Percentiles rank a stretch among this genome's conserved stretches.
These are phyloP conservation scores for Clausena lansium DNA, from an alignment of 345 rosid genomes.

Conservation along the genomic window DNA sequence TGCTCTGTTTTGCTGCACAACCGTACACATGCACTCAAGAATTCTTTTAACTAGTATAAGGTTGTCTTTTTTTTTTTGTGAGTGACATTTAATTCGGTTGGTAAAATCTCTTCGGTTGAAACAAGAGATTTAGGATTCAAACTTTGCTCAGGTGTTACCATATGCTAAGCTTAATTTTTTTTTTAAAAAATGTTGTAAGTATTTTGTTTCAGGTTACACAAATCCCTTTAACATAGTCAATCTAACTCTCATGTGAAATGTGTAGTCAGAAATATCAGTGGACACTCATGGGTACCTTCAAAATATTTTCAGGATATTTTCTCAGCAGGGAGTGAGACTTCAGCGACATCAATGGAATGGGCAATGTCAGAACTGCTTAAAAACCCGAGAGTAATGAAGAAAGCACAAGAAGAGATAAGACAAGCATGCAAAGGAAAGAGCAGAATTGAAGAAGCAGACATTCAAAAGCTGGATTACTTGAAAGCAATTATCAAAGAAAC, in stretches of 20 bases:
- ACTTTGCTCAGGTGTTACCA: too few species aligned
- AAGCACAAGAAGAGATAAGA: constrained; percentile 16
- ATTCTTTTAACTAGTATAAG: too few species aligned
- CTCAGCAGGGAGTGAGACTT: constrained; percentile 25
- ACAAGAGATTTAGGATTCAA: too few species aligned
- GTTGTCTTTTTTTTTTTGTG: too few species aligned
- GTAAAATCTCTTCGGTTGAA: too few species aligned
- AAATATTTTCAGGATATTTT: constrained; percentile 20
- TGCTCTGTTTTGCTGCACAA: too few species aligned
- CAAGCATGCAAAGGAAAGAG: constrained; percentile 7
- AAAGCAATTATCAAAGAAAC: constrained; percentile 22
- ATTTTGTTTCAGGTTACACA: not conserved
- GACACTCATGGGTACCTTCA: too few species aligned
- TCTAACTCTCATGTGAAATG: too few species aligned
- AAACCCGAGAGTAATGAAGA: constrained; percentile 12
- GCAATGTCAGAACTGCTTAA: constrained; percentile 21
- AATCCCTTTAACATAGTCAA: too few species aligned
- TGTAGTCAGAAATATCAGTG: too few species aligned
- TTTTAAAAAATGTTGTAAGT: not conserved
- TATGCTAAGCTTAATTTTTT: not conserved
- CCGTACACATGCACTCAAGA: too few species aligned
- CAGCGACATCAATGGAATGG: constrained; percentile 26
- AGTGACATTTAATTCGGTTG: too few species aligned
- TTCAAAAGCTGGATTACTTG: constrained; percentile 14
- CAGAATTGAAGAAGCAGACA: constrained; percentile 18